These are phyloP conservation scores for Papiliotrema laurentii DNA, from an alignment of 1,284 basidiomycete genomes.

Conservation along the genomic window DNA sequence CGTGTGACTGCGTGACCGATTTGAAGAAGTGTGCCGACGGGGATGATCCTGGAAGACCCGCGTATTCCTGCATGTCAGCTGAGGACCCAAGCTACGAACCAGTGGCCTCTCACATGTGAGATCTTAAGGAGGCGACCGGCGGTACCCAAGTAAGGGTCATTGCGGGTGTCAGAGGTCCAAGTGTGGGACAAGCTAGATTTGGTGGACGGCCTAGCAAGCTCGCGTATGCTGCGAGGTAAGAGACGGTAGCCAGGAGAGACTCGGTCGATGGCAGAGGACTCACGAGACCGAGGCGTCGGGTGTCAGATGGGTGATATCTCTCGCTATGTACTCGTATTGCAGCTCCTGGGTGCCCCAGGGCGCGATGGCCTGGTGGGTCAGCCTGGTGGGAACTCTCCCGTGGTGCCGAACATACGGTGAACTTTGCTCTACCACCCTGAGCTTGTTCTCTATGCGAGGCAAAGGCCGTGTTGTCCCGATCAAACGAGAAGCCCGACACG, in stretches of 20 bases:
- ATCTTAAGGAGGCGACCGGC: conserved; percentile 61
- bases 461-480: conserved; percentile 51
- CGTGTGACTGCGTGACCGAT: conserved; percentile 61
- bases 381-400: too few relatives aligned
- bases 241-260: neutral
- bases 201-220: conserved; percentile 68
- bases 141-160: conserved; percentile 64
- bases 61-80: conserved; percentile 56
- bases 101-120: conserved; percentile 55
- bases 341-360: conserved; percentile 65
- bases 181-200: conserved; percentile 84
- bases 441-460: conserved; percentile 49
- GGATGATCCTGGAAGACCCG: conserved; percentile 70
- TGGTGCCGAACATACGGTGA: conserved; percentile 40
- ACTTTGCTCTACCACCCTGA: conserved; percentile 45
- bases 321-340: conserved; percentile 71
- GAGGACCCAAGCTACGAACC: neutral
- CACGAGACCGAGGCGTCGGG: conserved; percentile 76
- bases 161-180: conserved; percentile 71
- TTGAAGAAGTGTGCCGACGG: conserved; percentile 61
- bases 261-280: too few relatives aligned
- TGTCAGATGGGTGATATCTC: conserved; percentile 66
- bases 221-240: conserved; percentile 61
- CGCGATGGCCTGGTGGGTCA: conserved; percentile 37
- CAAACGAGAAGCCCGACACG: conserved; percentile 46